A percentile compares a stretch with the other conserved stretches of the same genome.
Evolutionary conservation across 768 basidiomycete species (phyloP).

Genomic region (Boletus rubescentipes): DNA sequence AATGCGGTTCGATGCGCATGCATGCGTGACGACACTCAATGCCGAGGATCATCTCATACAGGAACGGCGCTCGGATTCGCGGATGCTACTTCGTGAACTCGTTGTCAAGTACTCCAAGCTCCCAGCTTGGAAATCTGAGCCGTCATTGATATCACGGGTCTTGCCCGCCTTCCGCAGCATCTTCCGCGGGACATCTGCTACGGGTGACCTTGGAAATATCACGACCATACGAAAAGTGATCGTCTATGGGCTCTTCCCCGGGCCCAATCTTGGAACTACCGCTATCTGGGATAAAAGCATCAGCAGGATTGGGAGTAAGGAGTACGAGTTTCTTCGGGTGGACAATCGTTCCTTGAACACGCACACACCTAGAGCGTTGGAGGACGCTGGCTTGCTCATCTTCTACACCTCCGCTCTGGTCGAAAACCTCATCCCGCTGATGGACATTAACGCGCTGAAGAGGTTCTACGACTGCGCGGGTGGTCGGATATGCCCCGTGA

Average conservation of each 20-base stretch:
- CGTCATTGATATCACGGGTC: not conserved
- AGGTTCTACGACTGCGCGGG: not conserved
- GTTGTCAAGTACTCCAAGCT: not conserved
- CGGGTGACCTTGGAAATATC: no score
- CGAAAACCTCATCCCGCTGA: not conserved
- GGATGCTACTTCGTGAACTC: not conserved
- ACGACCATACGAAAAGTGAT: not conserved
- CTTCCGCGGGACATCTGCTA: not conserved
- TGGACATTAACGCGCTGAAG: not conserved
- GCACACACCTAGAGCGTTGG: no score
- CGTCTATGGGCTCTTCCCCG: not conserved
- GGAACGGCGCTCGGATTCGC: not conserved
- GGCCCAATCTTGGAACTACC: no score
- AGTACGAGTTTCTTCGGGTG: not conserved
- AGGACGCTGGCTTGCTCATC: not conserved
- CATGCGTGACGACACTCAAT: conserved; percentile 10
- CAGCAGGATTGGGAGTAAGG: not conserved
- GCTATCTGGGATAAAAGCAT: no score
- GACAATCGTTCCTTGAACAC: not conserved
- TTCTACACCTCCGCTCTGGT: not conserved
- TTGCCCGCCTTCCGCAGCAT: not conserved
- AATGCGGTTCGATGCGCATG: no score
- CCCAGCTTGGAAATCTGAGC: not conserved
- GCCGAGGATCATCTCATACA: not conserved
- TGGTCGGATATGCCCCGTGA: not conserved